Evolutionary conservation across 495 filamentous ascomycete species (phyloP), one percentile per base, ranked within the genome.

Genomic region (Penicillium bialowiezense): DNA sequence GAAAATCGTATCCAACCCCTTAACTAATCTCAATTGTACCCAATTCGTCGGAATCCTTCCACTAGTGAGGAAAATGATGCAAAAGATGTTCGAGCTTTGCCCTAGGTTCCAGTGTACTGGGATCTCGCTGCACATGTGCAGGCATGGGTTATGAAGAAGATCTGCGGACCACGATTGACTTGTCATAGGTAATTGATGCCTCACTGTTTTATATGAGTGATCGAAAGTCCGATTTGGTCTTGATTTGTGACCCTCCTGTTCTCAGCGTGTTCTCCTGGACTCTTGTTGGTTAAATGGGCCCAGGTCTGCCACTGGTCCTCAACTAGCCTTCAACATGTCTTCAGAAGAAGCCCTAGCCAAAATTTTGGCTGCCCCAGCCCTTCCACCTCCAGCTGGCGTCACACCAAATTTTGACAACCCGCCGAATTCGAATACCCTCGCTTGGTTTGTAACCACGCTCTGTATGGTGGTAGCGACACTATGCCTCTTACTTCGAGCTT

Each of bases 401-500:
- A 56, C 53, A 3, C 34, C 59, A 1, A 57, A 68, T 33, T 55
- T 70, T 23, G 57, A 63, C 23, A 58, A 66, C 37, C 64, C 67
- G n/a, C 54, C 64, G 3, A 67, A 61, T 42, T 23, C 41, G 3
- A 70, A 68, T 33, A 47, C 20, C 8, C 37, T 60, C 5, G 60
- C 60, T 3, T 59, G 56, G 46, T 56, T 44, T 28, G 51, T 69
- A 10, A 55, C 51, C 1, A 56, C 60, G 2, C 15, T 55, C 1
- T 63, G 54, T 18, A 46, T 37, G 31, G 45, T 53, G 7, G 20
- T 63, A 23, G 46, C 54, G 12, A 63, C 54, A 8, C 13, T 51
- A 19, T 60, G 51, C 40, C 28, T 64, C 0, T 48, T 35, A 3
- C 32, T 63, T 19, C 53, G 56, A 14, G 23, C 35, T 5, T 52